Base-by-base conservation (phyloP, 768 basidiomycete genomes). In the Galerina sulciceps region DNA sequence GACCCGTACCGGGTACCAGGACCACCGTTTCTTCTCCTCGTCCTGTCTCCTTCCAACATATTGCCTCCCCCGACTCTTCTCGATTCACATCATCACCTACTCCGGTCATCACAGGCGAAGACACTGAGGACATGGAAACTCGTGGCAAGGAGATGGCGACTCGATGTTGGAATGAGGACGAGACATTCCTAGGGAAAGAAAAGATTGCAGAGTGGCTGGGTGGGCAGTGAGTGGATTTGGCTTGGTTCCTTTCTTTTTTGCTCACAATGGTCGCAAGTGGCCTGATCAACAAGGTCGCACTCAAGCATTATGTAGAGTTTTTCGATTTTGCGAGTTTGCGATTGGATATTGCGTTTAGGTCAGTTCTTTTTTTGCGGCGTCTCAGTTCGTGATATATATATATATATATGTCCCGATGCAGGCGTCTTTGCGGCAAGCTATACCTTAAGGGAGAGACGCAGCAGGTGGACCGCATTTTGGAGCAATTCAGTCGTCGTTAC, bases 151-250 rank as follows among this genome's bases (percentile, higher is more conserved):
- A 88, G 50, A 73, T 93, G 43, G 95, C 96, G 0, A 74, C 79
- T 36, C 84, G 87, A 55, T 96, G 92, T 73, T 93, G 92, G 84
- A 82, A 85, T 34, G 94, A 95, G 65, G 94, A 99, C 66, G 90
- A 90, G 64, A 81, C 81, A 14, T 96, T 95, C 69, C 71, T 96
- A 65, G 79, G 85, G 13, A 88, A 88, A 68, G 94, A 96, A 67
- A 96, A 96, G 77, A 93, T 98, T 65, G 95, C 96, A 1, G 94
- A 97, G 72, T 99, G 93, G 89, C 81, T 99, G 40, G 97, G 97
- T 65, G 90, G 93, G 70, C 76, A 84, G 95, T 98, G 65, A 77
- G 96, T 89, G 42, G 10, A 40, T 41, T 35, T 34, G 14, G 43
- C 17, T 36, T 34, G 50, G 43, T 57, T 2, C 10, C 1, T 52